These are phyloP conservation scores for Ammopiptanthus mongolicus DNA, from an alignment of 306 rosid genomes.

Conservation along the genomic window DNA sequence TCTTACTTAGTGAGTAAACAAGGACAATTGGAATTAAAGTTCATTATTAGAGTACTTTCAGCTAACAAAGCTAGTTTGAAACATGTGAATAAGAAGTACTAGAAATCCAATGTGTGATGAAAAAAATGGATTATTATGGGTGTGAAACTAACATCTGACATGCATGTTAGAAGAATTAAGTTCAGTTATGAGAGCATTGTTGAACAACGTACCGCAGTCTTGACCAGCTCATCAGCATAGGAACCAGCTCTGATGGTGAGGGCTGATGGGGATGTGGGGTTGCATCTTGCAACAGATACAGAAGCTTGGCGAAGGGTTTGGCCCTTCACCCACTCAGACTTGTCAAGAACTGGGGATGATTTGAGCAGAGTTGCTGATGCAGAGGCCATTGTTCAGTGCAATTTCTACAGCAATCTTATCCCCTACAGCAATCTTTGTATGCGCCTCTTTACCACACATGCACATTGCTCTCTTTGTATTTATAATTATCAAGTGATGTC, in stretches of 20 bases:
- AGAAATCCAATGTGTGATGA: neutral
- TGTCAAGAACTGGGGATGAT: constrained; percentile 77
- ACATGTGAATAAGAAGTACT: neutral
- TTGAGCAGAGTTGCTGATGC: constrained; percentile 83
- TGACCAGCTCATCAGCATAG: constrained; percentile 86
- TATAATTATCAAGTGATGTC: constrained; percentile 60
- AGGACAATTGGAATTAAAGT: neutral
- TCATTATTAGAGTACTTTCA: neutral
- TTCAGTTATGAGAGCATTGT: neutral
- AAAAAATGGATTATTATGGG: neutral
- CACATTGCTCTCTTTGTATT: constrained; percentile 26
- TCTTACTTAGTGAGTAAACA: neutral
- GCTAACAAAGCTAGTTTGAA: neutral
- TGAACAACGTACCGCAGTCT: constrained; percentile 71
- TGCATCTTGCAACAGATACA: constrained; percentile 48
- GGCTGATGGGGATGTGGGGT: constrained; percentile 40
- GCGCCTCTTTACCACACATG: constrained; percentile 65
- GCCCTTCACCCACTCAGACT: constrained; percentile 88
- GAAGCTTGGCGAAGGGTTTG: constrained; percentile 69
- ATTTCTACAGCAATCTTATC: constrained; percentile 58
- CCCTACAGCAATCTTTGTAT: constrained; percentile 32
- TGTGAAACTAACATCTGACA: neutral
- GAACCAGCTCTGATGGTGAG: constrained; percentile 73
- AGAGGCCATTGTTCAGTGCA: constrained; percentile 37
- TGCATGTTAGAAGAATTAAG: neutral